Evolutionary conservation across 2,329 filamentous ascomycete species (phyloP), one percentile per base, ranked within the genome.

Genomic region (Stromatinia cepivora): DNA sequence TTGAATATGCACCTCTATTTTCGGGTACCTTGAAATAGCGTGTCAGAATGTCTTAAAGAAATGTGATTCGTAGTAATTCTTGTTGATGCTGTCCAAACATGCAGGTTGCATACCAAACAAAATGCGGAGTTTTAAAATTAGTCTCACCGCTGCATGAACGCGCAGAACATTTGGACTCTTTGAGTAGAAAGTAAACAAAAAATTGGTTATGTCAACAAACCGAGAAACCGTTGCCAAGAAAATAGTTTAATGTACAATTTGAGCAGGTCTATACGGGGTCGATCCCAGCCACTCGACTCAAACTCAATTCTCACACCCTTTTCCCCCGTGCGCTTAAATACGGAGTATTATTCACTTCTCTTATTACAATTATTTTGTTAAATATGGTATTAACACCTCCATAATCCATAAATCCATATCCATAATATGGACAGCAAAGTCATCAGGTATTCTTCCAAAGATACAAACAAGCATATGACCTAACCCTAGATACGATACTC

Each of bases 101-200:
- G 64, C 50, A 66, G 64, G 39, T 36, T 66, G 64, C 64, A 66
- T 66, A 48, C 22, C 39, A 17, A 42, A 36, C 57, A 57, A 66
- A 57, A 66, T 46, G 63, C 36, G 52, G 63, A 56, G 36, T 42
- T 20, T 56, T 58, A 66, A 57, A 58, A 48, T 66, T 66, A 66
- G 64, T 66, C 62, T 66, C 64, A 66, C 64, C 64, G 64, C 64
- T 58, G 64, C 64, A 66, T 58, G 50, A 66, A 66, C 39, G 34
- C 52, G 39, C 39, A 48, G 61, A 53, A 57, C 62, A 65, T 58
- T 42, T 20, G n/a, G 56, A 42, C 56, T 58, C 31, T 39, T 52
- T 42, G 34, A 54, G 62, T 42, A 65, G 36, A 53, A 56, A 56
- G 62, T 54, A 54, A 54, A 65, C 48, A 54, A 65, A 54, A 54